A percentile compares a stretch with the other conserved stretches of the same genome.
Evolutionary conservation across 1,139 yeast genomes (phyloP).

Genomic region (Hansenula anomala): DNA sequence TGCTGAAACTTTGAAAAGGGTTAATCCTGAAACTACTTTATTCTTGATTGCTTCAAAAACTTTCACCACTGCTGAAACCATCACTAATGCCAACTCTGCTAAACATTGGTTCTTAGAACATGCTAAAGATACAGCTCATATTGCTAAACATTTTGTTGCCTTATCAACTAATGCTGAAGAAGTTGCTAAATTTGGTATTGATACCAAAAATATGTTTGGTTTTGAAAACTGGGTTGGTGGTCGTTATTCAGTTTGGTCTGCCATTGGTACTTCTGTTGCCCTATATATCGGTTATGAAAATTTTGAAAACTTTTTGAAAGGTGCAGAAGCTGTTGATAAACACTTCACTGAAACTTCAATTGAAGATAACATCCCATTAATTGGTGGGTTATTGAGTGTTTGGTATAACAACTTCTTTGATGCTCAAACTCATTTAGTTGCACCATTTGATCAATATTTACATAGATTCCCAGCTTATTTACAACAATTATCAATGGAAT

Average conservation of each 20-base stretch:
- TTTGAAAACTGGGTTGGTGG: conserved; percentile 99
- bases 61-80: conserved; percentile 97
- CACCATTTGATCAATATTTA: conserved; percentile 97
- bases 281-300: conserved; percentile 92
- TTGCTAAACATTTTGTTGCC: conserved; percentile 97
- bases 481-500: conserved; percentile 98
- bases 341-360: conserved; percentile 83
- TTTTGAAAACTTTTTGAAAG: conserved; percentile 86
- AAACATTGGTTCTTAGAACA: conserved; percentile 84
- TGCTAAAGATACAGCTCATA: conserved; percentile 64
- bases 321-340: conserved; percentile 95
- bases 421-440: conserved; percentile 96
- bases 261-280: conserved; percentile 94
- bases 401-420: conserved; percentile 99
- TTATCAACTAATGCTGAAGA: conserved; percentile 88
- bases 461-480: conserved; percentile 99
- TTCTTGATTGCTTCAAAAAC: conserved; percentile 96
- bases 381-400: conserved; percentile 89
- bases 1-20: conserved; percentile 77
- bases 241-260: conserved; percentile 98
- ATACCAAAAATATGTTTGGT: conserved; percentile 96
- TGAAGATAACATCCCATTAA: conserved; percentile 85
- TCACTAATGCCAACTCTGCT: conserved; percentile 92
- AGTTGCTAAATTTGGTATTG: conserved; percentile 93
- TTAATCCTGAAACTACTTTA: conserved; percentile 87